Conservation (phyloP, 116 monocot genomes). For the Posidonia oceanica region DNA sequence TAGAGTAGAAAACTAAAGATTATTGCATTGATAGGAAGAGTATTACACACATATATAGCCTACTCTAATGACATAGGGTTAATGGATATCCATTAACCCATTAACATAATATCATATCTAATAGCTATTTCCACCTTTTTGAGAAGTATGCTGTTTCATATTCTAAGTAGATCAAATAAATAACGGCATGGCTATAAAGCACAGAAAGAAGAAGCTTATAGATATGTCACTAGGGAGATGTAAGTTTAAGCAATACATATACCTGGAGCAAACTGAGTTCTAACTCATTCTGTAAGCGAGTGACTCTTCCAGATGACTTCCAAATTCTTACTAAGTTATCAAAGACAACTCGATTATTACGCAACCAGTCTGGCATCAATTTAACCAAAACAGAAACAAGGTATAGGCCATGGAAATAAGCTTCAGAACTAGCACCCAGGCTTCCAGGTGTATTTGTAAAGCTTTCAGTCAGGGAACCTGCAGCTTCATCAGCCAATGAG, state of each 20-base stretch:
- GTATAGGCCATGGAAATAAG: conserved; percentile 90
- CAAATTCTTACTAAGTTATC: conserved; percentile 77
- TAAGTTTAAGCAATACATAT: conserved; percentile 1
- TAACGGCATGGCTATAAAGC: too few species aligned
- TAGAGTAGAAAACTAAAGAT: too few species aligned
- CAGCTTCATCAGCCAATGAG: conserved; percentile 42
- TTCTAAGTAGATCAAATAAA: too few species aligned
- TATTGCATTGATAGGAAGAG: too few species aligned
- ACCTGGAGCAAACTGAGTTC: conserved; percentile 85
- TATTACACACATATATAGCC: too few species aligned
- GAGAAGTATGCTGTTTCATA: too few species aligned
- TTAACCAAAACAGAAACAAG: conserved; percentile 83
- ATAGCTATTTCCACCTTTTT: too few species aligned
- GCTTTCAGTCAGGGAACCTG: conserved; percentile 28
- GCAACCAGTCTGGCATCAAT: conserved; percentile 89
- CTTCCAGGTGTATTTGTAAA: conserved; percentile 22
- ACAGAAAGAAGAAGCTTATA: too few species aligned
- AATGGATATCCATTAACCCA: too few species aligned
- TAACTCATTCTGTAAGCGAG: conserved; percentile 83
- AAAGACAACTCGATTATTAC: conserved; percentile 72
- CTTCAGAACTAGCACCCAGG: conserved; percentile 37
- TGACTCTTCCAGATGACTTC: conserved; percentile 83
- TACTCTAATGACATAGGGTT: too few species aligned
- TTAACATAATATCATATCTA: too few species aligned
- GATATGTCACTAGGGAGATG: too few species aligned